Evolutionary conservation across 805 yeast species (phyloP).

Genomic region (Kazachstania martiniae): DNA sequence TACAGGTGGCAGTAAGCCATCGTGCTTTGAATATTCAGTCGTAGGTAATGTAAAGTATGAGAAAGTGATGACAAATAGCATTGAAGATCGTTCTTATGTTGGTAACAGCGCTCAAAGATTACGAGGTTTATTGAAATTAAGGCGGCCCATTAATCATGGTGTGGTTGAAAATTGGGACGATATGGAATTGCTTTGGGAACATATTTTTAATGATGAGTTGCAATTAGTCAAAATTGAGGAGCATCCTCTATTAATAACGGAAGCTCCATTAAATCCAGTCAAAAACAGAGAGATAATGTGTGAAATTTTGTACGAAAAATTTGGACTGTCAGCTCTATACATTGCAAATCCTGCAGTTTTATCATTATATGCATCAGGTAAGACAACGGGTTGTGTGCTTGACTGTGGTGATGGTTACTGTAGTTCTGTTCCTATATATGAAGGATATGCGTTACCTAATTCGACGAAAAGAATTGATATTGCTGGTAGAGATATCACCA

Average conservation of each 20-base stretch:
- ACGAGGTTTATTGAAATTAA: constrained; percentile 63
- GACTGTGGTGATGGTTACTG: constrained; percentile 94
- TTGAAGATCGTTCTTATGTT: constrained; percentile 56
- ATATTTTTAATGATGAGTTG: constrained; percentile 48
- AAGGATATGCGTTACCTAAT: constrained; percentile 71
- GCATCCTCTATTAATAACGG: constrained; percentile 81
- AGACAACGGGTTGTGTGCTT: constrained; percentile 81
- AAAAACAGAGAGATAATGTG: constrained; percentile 87
- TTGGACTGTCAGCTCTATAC: constrained; percentile 83
- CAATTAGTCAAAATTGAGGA: constrained; percentile 52
- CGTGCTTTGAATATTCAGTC: constrained; percentile 47
- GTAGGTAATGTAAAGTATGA: constrained; percentile 80
- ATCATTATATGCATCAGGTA: constrained; percentile 76
- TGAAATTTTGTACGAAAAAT: constrained; percentile 85
- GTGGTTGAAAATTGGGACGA: constrained; percentile 73
- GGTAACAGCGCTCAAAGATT: constrained; percentile 67
- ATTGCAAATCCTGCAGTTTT: constrained; percentile 90
- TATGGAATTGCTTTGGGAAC: constrained; percentile 74
- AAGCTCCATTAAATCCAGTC: constrained; percentile 78
- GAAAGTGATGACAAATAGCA: constrained; percentile 52
- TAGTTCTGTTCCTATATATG: constrained; percentile 79
- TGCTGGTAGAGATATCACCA: constrained; percentile 83
- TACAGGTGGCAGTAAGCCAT: constrained; percentile 84
- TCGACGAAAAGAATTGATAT: constrained; percentile 65
- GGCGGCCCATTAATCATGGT: constrained; percentile 75